Base-by-base conservation (phyloP, 2,329 filamentous ascomycete species). In the Ascochyta lentis region DNA sequence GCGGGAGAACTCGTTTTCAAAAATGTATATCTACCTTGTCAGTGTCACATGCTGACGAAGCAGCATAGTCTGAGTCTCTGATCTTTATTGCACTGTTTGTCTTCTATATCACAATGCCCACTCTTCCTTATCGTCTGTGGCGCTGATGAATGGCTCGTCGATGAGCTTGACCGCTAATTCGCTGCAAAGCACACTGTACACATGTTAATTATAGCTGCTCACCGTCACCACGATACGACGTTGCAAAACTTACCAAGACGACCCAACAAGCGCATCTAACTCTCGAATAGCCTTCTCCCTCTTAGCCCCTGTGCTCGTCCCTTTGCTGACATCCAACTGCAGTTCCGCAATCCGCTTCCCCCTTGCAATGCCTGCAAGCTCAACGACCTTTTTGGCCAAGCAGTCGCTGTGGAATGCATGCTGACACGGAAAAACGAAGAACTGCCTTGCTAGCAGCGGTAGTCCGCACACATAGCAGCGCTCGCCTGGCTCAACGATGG, bases 341-440 rank as follows among this genome's bases (percentile, higher is more conserved):
- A 96, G 79, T 76, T 97, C 92, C 57, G 86, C 85, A 64, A 99
- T 97, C 63, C 90, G 83, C 73, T 88, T 88, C 15, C 89, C 87
- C 76, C 89, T 91, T 16, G 86, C 89, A 47, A 88, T 81, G 0
- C 92, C 91, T 1, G 89, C 88, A 62, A 92, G 88, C 74, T 94
- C 90, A 49, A 97, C 83, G 0, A 98, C 92, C 70, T 89, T 90
- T 67, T 86, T 88, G 0, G 92, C 94, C 44, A 99, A 78, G 74
- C 95, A 99, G 73, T 99, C 95, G 38, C 91, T 94, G 76, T 99
- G 95, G 71, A 99, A 99, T 3, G 93, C 91, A 77, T 99, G 95
- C 79, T 99, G 95, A 76, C 95, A 99, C 0, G 95, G 95, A 65
- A 99, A 99, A 16, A 99, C 95, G 66, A 98, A 99, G 77, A 99